A percentile compares a stretch with the other conserved stretches of the same genome.
phyloP scores from a whole-genome alignment of 1,284 basidiomycete genomes.

The Xanthoconium separans region DNA sequence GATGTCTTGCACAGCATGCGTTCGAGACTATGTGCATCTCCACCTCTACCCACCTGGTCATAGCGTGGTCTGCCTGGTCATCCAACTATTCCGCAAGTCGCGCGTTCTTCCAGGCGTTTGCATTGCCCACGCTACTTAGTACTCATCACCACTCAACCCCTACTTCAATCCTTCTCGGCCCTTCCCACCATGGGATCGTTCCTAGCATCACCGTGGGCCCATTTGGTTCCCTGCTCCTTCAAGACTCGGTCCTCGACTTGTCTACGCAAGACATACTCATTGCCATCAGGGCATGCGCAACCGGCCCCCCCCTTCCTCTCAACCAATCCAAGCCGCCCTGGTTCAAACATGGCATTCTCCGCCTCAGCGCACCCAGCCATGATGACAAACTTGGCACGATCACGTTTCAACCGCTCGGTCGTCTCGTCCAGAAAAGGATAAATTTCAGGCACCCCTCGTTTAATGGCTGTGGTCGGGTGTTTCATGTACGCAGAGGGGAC shows the following conservation, averaged over 20 bases:
- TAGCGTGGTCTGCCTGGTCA: too few relatives aligned
- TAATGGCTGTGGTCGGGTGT: conserved; percentile 14
- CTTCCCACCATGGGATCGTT: conserved; percentile 10
- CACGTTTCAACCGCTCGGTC: neutral
- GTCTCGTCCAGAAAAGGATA: neutral
- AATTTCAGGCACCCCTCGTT: conserved; percentile 13
- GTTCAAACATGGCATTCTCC: neutral
- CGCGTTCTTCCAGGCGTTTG: too few relatives aligned
- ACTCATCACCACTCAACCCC: too few relatives aligned
- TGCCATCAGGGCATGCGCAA: neutral
- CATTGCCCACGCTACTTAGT: too few relatives aligned
- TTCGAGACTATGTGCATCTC: too few relatives aligned
- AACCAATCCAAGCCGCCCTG: too few relatives aligned
- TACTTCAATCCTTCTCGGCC: conserved; percentile 1
- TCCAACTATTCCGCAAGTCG: too few relatives aligned
- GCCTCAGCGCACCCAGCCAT: neutral
- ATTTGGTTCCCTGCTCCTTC: neutral
- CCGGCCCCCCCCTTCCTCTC: neutral
- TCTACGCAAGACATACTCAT: neutral
- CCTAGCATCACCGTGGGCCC: neutral
- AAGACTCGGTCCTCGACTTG: neutral
- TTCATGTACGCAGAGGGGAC: conserved; percentile 1
- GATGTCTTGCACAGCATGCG: too few relatives aligned
- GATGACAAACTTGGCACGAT: neutral
- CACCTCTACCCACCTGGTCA: too few relatives aligned